A percentile compares a stretch with the other conserved stretches of the same genome.
These are phyloP conservation scores for Tolypocladium tropicale DNA, from an alignment of 2,329 filamentous ascomycete species.

Conservation along the genomic window DNA sequence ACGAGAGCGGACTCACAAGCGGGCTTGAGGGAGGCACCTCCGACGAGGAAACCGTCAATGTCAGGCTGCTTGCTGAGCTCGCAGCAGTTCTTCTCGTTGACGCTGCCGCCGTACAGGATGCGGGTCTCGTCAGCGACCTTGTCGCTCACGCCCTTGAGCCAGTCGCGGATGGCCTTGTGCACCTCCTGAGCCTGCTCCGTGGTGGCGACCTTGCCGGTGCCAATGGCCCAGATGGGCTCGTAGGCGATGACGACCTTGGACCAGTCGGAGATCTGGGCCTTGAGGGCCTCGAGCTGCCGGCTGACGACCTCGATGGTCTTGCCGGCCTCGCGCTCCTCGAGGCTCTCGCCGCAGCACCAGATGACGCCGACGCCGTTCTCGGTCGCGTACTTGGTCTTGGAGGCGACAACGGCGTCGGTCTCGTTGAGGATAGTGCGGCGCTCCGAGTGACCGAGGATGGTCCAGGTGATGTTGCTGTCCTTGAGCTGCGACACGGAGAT, in stretches of 20 bases:
- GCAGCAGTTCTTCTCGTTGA: slow-evolving; percentile 96
- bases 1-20: slow-evolving; percentile 54
- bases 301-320: slow-evolving; percentile 83
- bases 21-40: slow-evolving; percentile 93
- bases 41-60: slow-evolving; percentile 97
- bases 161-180: slow-evolving; percentile 82
- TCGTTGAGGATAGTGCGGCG: slow-evolving; percentile 84
- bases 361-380: slow-evolving; percentile 85
- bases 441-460: slow-evolving; percentile 90
- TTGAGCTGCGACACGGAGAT: slow-evolving; percentile 86
- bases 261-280: slow-evolving; percentile 74
- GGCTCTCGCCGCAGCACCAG: slow-evolving; percentile 92
- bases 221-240: slow-evolving; percentile 95
- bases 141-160: slow-evolving; percentile 70
- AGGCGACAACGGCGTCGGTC: slow-evolving; percentile 73
- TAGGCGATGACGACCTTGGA: slow-evolving; percentile 92
- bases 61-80: slow-evolving; percentile 87
- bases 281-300: slow-evolving; percentile 73
- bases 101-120: slow-evolving; percentile 93
- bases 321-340: slow-evolving; percentile 80
- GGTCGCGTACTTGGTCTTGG: slow-evolving; percentile 88
- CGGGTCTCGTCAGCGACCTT: slow-evolving; percentile 75
- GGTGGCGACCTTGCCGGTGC: slow-evolving; percentile 87
- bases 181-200: slow-evolving; percentile 89
- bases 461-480: slow-evolving; percentile 82